Percentiles rank a stretch among this genome's conserved stretches.
These are phyloP conservation scores for Halophytophthora batemanensis DNA, from an alignment of 352 stramenopile species.

Conservation along the genomic window DNA sequence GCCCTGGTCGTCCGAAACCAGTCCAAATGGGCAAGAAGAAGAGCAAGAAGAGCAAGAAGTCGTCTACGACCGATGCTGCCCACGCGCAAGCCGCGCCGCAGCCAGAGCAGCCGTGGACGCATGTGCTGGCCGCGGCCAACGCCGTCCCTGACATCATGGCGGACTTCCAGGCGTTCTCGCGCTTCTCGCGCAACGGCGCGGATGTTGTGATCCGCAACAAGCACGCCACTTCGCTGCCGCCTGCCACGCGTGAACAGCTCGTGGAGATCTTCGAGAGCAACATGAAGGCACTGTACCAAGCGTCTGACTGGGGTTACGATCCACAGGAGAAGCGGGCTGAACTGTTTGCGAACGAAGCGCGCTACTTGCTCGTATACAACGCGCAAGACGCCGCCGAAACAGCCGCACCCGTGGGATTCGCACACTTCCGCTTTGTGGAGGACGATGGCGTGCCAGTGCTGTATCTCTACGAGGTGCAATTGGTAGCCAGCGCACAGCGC, in stretches of 20 bases:
- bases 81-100: background rate
- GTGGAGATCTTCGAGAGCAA: conserved; percentile 87
- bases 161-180: conserved; percentile 57
- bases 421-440: conserved; percentile 92
- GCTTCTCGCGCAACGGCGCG: conserved; percentile 50
- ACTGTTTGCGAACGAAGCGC: conserved; percentile 80
- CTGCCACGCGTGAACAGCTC: conserved; percentile 32
- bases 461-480: conserved; percentile 95
- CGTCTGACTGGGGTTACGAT: conserved; percentile 90
- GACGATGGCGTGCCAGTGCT: conserved; percentile 89
- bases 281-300: conserved; percentile 89
- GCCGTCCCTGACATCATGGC: conserved; percentile 49
- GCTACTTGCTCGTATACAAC: conserved; percentile 76
- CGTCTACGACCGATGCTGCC: background rate
- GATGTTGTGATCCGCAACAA: conserved; percentile 40
- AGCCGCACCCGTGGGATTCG: conserved; percentile 57
- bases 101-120: conserved; percentile 4
- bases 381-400: conserved; percentile 29
- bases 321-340: conserved; percentile 77
- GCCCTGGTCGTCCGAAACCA: background rate
- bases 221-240: conserved; percentile 35
- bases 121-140: conserved; percentile 49
- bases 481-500: conserved; percentile 55
- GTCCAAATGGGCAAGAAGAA: conserved; percentile 28
- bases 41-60: conserved; percentile 16